These are phyloP conservation scores for Colletotrichum melonis DNA, from an alignment of 2,329 filamentous ascomycete genomes.

Conservation along the genomic window DNA sequence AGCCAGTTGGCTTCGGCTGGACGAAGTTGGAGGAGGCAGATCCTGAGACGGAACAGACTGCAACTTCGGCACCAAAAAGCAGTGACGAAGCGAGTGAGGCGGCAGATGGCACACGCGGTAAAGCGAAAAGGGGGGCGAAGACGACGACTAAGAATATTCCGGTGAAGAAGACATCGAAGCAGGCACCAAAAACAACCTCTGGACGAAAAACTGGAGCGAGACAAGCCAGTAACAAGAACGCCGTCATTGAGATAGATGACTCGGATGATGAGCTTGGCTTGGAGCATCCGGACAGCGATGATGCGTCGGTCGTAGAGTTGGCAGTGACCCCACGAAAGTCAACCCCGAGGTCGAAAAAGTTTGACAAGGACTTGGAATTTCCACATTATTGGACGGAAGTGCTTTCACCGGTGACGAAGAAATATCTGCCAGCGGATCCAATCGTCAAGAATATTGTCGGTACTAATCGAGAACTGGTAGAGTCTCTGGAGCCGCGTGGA, in stretches of 20 bases:
- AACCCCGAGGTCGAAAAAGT: constrained; percentile 56
- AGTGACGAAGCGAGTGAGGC: constrained; percentile 35
- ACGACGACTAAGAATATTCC: constrained; percentile 34
- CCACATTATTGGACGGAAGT: constrained; percentile 96
- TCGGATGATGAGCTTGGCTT: constrained; percentile 30
- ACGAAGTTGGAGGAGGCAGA: constrained; percentile 86
- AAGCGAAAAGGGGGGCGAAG: constrained; percentile 32
- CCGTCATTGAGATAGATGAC: constrained; percentile 15
- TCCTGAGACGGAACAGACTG: constrained; percentile 51
- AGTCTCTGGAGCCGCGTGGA: constrained; percentile 85
- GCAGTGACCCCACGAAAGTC: constrained; percentile 55
- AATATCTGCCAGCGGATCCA: constrained; percentile 82
- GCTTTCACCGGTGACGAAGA: constrained; percentile 83
- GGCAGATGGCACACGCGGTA: neutral
- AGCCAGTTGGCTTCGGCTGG: constrained; percentile 91
- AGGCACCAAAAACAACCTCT: constrained; percentile 9
- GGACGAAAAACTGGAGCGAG: neutral
- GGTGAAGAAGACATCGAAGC: constrained; percentile 13
- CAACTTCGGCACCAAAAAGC: neutral
- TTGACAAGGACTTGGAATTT: constrained; percentile 82
- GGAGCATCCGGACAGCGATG: constrained; percentile 65
- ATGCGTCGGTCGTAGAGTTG: constrained; percentile 70
- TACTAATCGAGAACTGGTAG: constrained; percentile 77
- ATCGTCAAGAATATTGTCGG: constrained; percentile 76
- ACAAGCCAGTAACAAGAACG: constrained; percentile 10